Evolutionary conservation across 371 early-diverging fungal genomes (phyloP).

Genomic region (Rhizopus stolonifer): DNA sequence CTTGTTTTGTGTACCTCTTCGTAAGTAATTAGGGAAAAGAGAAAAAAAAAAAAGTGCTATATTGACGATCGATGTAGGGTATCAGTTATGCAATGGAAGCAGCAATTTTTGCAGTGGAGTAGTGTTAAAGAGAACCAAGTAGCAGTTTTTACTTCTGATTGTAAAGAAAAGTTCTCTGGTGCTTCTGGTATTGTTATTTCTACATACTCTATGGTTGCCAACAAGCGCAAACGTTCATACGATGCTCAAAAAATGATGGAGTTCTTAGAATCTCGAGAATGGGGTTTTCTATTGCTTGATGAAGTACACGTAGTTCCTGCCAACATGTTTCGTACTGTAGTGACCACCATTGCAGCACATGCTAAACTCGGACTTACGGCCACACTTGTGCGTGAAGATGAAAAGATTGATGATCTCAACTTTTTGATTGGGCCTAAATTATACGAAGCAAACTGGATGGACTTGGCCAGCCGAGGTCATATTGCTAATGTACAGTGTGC

Average conservation of each 20-base stretch:
- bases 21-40: conserved; percentile 29
- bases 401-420: conserved; percentile 99
- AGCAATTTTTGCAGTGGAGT: conserved; percentile 95
- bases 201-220: conserved; percentile 99
- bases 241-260: conserved; percentile 98
- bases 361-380: conserved; percentile 97
- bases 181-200: conserved; percentile 94
- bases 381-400: conserved; percentile 99
- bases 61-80: conserved; percentile 54
- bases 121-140: conserved; percentile 91
- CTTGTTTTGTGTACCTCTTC: conserved; percentile 97
- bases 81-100: conserved; percentile 99
- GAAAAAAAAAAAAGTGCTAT: neutral
- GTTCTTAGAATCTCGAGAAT: conserved; percentile 88
- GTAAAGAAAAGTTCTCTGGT: conserved; percentile 90
- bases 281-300: conserved; percentile 98
- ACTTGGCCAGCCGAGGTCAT: conserved; percentile 95
- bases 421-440: conserved; percentile 99
- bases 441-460: conserved; percentile 99
- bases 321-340: conserved; percentile 97
- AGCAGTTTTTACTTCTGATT: conserved; percentile 96
- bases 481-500: conserved; percentile 99
- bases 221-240: conserved; percentile 92
- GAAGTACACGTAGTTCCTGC: conserved; percentile 99
- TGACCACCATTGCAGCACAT: conserved; percentile 95